Evolutionary conservation across 2,329 filamentous ascomycete species (phyloP).

Genomic region (Dactylellina cionopaga): DNA sequence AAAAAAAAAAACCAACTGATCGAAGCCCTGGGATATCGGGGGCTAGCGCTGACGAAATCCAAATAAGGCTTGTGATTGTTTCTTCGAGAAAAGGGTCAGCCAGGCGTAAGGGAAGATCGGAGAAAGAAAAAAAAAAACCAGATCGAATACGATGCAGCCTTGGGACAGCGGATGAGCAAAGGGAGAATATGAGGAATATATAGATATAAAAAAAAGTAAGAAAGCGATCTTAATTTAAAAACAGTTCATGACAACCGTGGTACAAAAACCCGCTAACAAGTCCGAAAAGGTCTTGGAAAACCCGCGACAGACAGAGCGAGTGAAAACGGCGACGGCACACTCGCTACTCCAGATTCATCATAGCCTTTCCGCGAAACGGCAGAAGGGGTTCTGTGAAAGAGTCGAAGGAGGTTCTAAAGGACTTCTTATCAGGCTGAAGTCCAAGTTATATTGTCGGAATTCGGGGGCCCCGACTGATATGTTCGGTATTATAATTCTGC

Average conservation of each 20-base stretch:
- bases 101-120: slow-evolving; percentile 1
- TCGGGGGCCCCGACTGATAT: slow-evolving; percentile 21
- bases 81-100: slow-evolving; percentile 2
- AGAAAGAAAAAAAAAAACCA: slow-evolving; percentile 1
- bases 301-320: slow-evolving; percentile 24
- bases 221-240: slow-evolving; percentile 14
- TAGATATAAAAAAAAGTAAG: slow-evolving; percentile 5
- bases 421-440: slow-evolving; percentile 48
- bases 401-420: background rate
- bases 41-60: slow-evolving; percentile 31
- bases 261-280: slow-evolving; percentile 42
- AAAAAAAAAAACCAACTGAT: too few species aligned
- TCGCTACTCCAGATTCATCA: slow-evolving; percentile 49
- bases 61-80: slow-evolving; percentile 22
- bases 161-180: background rate
- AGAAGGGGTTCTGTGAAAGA: too few species aligned
- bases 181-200: background rate
- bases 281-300: slow-evolving; percentile 20
- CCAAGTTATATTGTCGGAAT: slow-evolving; percentile 19
- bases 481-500: background rate
- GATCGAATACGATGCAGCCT: background rate
- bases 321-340: slow-evolving; percentile 41
- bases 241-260: slow-evolving; percentile 40
- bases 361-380: slow-evolving; percentile 35
- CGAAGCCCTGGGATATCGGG: slow-evolving; percentile 13